phyloP scores from a whole-genome alignment of 345 rosid species.

The Eucalyptus polybractea region DNA sequence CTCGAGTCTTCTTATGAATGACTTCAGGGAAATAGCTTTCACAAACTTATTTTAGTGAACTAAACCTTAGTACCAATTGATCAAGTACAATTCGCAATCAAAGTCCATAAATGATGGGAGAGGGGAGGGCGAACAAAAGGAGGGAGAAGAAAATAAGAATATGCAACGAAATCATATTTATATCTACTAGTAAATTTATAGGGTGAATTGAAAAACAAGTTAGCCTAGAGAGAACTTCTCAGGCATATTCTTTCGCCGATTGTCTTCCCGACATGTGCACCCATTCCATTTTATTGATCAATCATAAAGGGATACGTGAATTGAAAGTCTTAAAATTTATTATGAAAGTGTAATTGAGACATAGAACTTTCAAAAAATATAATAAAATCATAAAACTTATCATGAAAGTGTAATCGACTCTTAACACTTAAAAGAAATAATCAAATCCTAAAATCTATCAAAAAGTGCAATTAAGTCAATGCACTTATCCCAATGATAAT shows the following conservation, averaged over 20 bases:
- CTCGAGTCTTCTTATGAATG: not conserved
- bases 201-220: not conserved
- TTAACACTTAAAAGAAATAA: no score
- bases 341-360: no score
- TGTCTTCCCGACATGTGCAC: not conserved
- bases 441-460: no score
- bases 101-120: not conserved
- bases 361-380: no score
- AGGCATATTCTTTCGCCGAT: not conserved
- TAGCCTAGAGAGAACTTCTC: not conserved
- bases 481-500: not conserved
- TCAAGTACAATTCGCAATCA: not conserved
- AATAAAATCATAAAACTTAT: no score
- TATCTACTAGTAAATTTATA: not conserved
- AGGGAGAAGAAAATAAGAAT: not conserved
- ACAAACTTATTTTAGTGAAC: not conserved
- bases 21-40: not conserved
- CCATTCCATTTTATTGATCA: not conserved
- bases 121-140: not conserved
- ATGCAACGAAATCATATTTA: not conserved
- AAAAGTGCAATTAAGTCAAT: no score
- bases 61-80: not conserved
- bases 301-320: not conserved
- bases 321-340: no score
- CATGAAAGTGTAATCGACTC: fast-evolving